Evolutionary conservation across 805 yeast genomes (phyloP).

Genomic region (Hanseniaspora thailandica): DNA sequence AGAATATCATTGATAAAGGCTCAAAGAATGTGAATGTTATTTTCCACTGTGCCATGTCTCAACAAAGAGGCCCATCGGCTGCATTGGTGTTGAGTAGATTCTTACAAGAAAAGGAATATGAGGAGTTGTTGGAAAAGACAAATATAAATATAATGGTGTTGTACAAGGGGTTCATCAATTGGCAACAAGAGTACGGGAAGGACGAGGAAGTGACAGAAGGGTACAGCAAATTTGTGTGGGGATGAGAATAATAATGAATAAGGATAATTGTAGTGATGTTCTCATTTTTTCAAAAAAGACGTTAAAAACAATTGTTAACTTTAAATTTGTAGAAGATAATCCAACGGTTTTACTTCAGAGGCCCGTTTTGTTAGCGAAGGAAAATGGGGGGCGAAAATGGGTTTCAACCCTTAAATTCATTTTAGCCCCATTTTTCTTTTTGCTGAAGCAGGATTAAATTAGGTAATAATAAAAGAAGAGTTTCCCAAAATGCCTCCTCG

Average conservation of each 20-base stretch:
- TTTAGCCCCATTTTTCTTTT: too few relatives aligned
- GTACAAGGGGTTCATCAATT: conserved; percentile 71
- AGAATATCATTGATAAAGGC: conserved; percentile 18
- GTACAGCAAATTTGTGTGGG: conserved; percentile 39
- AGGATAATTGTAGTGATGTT: too few relatives aligned
- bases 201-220: conserved; percentile 54
- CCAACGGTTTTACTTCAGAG: too few relatives aligned
- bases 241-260: too few relatives aligned
- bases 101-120: conserved; percentile 18
- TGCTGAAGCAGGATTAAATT: too few relatives aligned
- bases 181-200: conserved; percentile 69
- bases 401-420: too few relatives aligned
- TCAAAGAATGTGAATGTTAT: conserved; percentile 40
- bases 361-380: too few relatives aligned
- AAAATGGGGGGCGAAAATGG: too few relatives aligned
- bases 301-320: too few relatives aligned
- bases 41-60: conserved; percentile 85
- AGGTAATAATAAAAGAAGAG: too few relatives aligned
- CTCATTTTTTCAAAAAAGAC: background rate
- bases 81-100: conserved; percentile 46
- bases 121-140: conserved; percentile 19
- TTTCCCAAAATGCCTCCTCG: too few relatives aligned
- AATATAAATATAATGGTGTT: conserved; percentile 53
- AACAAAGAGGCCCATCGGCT: conserved; percentile 83
- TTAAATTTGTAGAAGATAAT: too few relatives aligned